These are phyloP conservation scores for Elaeis guineensis DNA, from an alignment of 176 grass and related monocot genomes.

Conservation along the genomic window DNA sequence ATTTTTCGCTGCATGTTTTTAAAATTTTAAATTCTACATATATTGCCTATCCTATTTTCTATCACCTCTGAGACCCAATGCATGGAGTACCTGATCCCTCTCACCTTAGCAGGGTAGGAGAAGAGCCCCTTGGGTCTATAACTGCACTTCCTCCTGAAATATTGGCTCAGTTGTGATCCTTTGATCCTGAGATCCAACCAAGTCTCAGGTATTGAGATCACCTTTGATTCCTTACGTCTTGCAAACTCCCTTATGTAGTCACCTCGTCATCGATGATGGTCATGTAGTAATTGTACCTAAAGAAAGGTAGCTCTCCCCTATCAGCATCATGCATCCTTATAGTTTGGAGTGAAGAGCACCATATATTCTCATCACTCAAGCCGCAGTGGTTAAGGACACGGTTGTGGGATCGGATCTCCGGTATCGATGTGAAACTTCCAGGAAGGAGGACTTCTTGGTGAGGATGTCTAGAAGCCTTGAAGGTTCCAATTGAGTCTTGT, in stretches of 20 bases:
- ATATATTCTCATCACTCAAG: slow-evolving; percentile 52
- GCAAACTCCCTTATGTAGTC: slow-evolving; percentile 47
- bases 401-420: slow-evolving; percentile 53
- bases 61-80: slow-evolving; percentile 72
- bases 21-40: too few species aligned
- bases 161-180: slow-evolving; percentile 73
- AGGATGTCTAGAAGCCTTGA: slow-evolving; percentile 59
- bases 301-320: slow-evolving; percentile 58
- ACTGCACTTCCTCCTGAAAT: slow-evolving; percentile 69
- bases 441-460: slow-evolving; percentile 48
- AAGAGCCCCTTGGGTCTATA: slow-evolving; percentile 61
- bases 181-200: slow-evolving; percentile 75
- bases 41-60: too few species aligned
- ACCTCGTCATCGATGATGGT: slow-evolving; percentile 28
- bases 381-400: slow-evolving; percentile 48
- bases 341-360: slow-evolving; percentile 44
- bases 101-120: slow-evolving; percentile 42
- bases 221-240: slow-evolving; percentile 52
- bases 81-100: slow-evolving; percentile 33
- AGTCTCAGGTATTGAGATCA: slow-evolving; percentile 45
- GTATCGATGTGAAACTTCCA: slow-evolving; percentile 61
- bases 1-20: too few species aligned
- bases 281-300: slow-evolving; percentile 63
- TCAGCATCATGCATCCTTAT: slow-evolving; percentile 50
- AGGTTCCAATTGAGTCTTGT: slow-evolving; percentile 36